phyloP scores from a whole-genome alignment of 2,329 filamentous ascomycete genomes.

The Fusarium sp. region DNA sequence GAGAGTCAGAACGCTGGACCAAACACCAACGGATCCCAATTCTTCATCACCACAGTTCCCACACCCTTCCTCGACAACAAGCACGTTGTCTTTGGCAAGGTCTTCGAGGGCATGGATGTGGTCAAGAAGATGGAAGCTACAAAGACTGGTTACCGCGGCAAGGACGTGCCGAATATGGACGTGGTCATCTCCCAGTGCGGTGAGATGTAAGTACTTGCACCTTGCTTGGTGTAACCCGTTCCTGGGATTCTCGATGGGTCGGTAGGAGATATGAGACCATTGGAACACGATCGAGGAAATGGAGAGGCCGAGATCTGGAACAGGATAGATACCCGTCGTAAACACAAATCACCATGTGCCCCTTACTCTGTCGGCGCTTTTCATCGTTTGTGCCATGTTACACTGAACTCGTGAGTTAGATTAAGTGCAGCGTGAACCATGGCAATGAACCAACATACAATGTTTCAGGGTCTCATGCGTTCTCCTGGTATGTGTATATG shows the following conservation, averaged over 20 bases:
- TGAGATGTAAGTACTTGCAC: slow-evolving; percentile 76
- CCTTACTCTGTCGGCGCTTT: slow-evolving; percentile 34
- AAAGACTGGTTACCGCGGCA: slow-evolving; percentile 76
- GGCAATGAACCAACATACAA: not conserved
- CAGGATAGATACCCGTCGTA: slow-evolving; percentile 36
- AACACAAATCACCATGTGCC: slow-evolving; percentile 23
- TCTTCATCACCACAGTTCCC: slow-evolving; percentile 93
- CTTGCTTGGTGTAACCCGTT: not conserved
- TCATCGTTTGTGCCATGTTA: slow-evolving; percentile 22
- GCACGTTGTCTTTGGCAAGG: slow-evolving; percentile 94
- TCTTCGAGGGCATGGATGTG: slow-evolving; percentile 89
- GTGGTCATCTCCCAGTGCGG: slow-evolving; percentile 88
- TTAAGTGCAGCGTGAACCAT: not conserved
- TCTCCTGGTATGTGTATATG: not conserved
- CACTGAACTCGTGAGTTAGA: slow-evolving; percentile 16
- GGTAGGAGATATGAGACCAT: not conserved
- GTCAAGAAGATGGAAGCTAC: slow-evolving; percentile 93
- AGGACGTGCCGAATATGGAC: slow-evolving; percentile 87
- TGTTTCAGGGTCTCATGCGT: not conserved
- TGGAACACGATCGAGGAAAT: slow-evolving; percentile 7
- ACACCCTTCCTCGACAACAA: slow-evolving; percentile 92
- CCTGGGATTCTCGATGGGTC: not conserved
- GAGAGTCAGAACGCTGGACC: slow-evolving; percentile 80
- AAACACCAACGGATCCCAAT: slow-evolving; percentile 94
- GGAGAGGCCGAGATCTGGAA: slow-evolving; percentile 19